Percentiles rank a stretch among this genome's conserved stretches.
These are phyloP conservation scores for Aspergillus heteromorphus DNA, from an alignment of 495 filamentous ascomycete species.

Conservation along the genomic window DNA sequence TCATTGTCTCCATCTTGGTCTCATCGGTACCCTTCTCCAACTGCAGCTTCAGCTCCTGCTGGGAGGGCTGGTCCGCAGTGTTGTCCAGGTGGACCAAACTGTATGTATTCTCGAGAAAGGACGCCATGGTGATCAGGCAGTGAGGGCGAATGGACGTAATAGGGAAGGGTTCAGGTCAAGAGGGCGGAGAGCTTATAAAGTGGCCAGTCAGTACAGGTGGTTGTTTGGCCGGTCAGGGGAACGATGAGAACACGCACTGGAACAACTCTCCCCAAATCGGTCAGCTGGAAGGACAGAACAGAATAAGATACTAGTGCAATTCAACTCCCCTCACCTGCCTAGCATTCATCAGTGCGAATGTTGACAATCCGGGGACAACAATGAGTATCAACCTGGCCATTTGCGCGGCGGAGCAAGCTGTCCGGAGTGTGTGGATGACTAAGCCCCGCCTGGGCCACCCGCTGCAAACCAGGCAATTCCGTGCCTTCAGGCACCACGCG, in stretches of 20 bases:
- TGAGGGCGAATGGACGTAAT: slow-evolving; percentile 13
- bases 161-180: slow-evolving; percentile 11
- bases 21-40: slow-evolving; percentile 98
- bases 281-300: slow-evolving; percentile 14
- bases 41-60: slow-evolving; percentile 87
- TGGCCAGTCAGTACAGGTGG: slow-evolving; percentile 36
- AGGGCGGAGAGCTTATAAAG: slow-evolving; percentile 33
- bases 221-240: slow-evolving; percentile 32
- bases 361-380: slow-evolving; percentile 27
- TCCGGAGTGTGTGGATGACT: slow-evolving; percentile 48
- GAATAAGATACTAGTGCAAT: slow-evolving; percentile 27
- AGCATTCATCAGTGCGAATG: slow-evolving; percentile 34
- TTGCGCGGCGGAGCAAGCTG: slow-evolving; percentile 36
- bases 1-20: slow-evolving; percentile 97
- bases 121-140: slow-evolving; percentile 67
- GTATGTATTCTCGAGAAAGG: slow-evolving; percentile 88
- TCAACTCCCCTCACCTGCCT: slow-evolving; percentile 41
- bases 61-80: slow-evolving; percentile 79
- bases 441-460: slow-evolving; percentile 30
- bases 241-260: slow-evolving; percentile 20
- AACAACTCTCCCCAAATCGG: slow-evolving; percentile 25
- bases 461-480: slow-evolving; percentile 19
- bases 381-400: slow-evolving; percentile 38
- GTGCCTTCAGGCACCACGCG: slow-evolving; percentile 5
- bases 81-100: slow-evolving; percentile 96